phyloP scores from a whole-genome alignment of 768 basidiomycete species.

The Lepiota subincarnata region DNA sequence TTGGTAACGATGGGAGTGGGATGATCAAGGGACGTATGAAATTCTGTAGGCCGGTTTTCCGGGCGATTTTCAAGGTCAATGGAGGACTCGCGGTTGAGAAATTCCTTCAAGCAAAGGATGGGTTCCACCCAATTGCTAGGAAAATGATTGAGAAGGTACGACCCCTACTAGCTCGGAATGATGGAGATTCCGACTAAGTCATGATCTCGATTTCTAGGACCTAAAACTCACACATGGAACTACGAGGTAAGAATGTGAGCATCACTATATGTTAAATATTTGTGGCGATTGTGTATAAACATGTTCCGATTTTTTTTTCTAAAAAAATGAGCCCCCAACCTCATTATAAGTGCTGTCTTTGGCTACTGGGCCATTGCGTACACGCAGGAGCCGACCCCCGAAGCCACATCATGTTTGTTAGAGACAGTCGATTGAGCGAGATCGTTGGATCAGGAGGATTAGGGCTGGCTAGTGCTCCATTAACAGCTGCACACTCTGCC shows the following conservation, averaged over 20 bases:
- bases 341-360: no score
- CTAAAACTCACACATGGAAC: background rate
- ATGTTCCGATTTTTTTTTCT: background rate
- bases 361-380: no score
- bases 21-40: conserved; percentile 80
- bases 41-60: conserved; percentile 71
- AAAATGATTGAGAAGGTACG: conserved; percentile 71
- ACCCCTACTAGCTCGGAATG: background rate
- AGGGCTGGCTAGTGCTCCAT: no score
- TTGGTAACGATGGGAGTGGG: conserved; percentile 56
- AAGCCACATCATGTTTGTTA: no score
- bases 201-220: background rate
- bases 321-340: no score
- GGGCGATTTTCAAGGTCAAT: conserved; percentile 51
- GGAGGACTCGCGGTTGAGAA: conserved; percentile 43
- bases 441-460: no score
- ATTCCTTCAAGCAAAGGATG: conserved; percentile 43
- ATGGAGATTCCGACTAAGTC: background rate
- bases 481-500: no score
- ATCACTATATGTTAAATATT: background rate
- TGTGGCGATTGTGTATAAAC: background rate
- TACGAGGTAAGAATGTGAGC: background rate
- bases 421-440: no score
- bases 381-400: no score
- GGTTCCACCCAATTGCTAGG: conserved; percentile 76